Conservation (phyloP, 176 grass and related monocot species). For the Oryza australiensis region DNA sequence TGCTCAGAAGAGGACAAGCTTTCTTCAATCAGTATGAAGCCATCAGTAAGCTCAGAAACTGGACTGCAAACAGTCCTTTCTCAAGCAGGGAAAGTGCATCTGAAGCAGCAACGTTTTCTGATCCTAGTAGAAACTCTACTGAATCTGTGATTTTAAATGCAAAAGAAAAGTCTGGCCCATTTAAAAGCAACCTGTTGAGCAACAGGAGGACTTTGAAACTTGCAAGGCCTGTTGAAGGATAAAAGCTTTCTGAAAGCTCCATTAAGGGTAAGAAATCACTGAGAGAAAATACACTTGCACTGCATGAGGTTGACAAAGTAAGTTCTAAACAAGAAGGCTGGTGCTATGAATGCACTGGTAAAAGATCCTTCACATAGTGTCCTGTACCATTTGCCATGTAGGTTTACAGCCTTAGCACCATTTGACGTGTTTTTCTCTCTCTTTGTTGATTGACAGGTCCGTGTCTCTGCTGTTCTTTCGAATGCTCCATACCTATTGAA, state of each 20-base stretch:
- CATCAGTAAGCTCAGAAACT: conserved; percentile 20
- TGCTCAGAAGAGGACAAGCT: conserved; percentile 56
- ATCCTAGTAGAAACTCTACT: conserved; percentile 21
- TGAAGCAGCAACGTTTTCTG: conserved; percentile 29
- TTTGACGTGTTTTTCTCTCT: conserved; percentile 12
- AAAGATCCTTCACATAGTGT: conserved; percentile 13
- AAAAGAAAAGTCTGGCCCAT: conserved; percentile 33
- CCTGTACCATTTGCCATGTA: conserved; percentile 56
- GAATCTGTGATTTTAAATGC: conserved; percentile 11
- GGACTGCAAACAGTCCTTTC: conserved; percentile 22
- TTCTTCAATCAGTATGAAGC: conserved; percentile 31
- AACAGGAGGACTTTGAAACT: conserved; percentile 47
- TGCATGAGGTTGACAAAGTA: not conserved
- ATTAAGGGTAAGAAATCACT: conserved; percentile 24
- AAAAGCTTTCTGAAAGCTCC: conserved; percentile 28
- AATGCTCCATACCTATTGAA: conserved; percentile 89
- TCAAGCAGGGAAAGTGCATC: conserved; percentile 38
- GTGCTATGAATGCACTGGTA: conserved; percentile 96
- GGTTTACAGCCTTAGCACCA: not conserved
- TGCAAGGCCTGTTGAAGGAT: conserved; percentile 40
- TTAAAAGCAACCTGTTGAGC: conserved; percentile 39
- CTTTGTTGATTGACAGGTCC: conserved; percentile 55
- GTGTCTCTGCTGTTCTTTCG: conserved; percentile 79
- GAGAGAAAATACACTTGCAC: conserved; percentile 5
- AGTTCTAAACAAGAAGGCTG: conserved; percentile 20